Conservation (phyloP, 2,329 filamentous ascomycete genomes). For the Claviceps fusiformis region DNA sequence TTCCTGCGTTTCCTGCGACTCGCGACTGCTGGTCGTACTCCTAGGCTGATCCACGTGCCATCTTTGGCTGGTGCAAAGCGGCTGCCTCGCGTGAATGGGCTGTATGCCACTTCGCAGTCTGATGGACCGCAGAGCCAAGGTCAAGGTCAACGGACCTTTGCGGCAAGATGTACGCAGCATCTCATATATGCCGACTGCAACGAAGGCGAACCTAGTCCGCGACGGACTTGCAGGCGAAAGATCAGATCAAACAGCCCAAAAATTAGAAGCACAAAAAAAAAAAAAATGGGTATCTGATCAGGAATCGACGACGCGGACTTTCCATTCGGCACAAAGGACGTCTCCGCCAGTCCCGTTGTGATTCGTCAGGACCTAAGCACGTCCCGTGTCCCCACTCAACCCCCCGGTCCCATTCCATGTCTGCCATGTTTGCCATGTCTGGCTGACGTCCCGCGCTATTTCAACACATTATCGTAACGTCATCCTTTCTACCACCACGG, state of each 20-base stretch:
- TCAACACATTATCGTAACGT: conserved; percentile 1
- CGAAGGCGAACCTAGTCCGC: neutral
- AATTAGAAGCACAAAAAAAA: neutral
- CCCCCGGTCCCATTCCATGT: neutral
- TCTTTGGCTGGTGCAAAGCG: conserved; percentile 1
- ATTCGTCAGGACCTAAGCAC: neutral
- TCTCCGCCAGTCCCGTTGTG: neutral
- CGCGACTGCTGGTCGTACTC: neutral
- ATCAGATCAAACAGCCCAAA: too few species aligned
- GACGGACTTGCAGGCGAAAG: neutral
- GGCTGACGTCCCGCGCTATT: neutral
- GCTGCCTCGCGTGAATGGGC: neutral
- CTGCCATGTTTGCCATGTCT: neutral
- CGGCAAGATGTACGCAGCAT: conserved; percentile 18
- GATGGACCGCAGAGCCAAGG: neutral
- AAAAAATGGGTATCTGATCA: neutral
- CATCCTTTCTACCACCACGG: conserved; percentile 6
- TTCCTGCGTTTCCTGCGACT: too few species aligned
- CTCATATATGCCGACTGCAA: conserved; percentile 4
- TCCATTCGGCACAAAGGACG: neutral
- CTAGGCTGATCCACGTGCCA: neutral
- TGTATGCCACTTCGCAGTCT: neutral
- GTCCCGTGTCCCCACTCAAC: neutral
- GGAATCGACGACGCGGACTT: neutral
- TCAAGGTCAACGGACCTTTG: conserved; percentile 8